phyloP scores from a whole-genome alignment of 176 grass and related monocot species.

The Zizania latifolia region DNA sequence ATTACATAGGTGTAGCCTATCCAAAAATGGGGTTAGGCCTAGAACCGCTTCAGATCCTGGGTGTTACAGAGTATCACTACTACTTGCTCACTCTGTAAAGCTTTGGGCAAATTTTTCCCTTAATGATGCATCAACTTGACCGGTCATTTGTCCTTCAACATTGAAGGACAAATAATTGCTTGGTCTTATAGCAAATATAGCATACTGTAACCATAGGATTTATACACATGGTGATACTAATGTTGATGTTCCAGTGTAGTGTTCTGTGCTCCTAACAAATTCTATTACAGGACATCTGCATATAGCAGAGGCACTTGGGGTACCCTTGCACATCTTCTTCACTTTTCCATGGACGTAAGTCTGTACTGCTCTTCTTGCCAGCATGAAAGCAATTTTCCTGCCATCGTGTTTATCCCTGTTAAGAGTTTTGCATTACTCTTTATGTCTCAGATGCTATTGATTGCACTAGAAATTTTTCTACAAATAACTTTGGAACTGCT shows the following conservation, averaged over 20 bases:
- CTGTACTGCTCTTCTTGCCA: slow-evolving; percentile 19
- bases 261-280: slow-evolving; percentile 13
- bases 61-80: not conserved
- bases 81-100: slow-evolving; percentile 14
- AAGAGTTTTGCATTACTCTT: not conserved
- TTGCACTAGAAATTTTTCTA: slow-evolving; percentile 9
- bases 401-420: not conserved
- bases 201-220: not conserved
- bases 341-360: slow-evolving; percentile 99
- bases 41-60: no score
- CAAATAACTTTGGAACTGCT: not conserved
- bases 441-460: not conserved
- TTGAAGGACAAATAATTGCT: not conserved
- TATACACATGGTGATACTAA: not conserved
- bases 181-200: slow-evolving; percentile 1
- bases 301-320: slow-evolving; percentile 92
- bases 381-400: not conserved
- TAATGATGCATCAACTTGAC: not conserved
- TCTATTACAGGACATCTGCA: slow-evolving; percentile 74
- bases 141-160: not conserved
- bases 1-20: no score
- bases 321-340: slow-evolving; percentile 93
- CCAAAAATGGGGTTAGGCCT: no score
- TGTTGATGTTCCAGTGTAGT: not conserved
- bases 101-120: not conserved